Evolutionary conservation across 306 rosid species (phyloP).

Genomic region (Quercus bicolor): DNA sequence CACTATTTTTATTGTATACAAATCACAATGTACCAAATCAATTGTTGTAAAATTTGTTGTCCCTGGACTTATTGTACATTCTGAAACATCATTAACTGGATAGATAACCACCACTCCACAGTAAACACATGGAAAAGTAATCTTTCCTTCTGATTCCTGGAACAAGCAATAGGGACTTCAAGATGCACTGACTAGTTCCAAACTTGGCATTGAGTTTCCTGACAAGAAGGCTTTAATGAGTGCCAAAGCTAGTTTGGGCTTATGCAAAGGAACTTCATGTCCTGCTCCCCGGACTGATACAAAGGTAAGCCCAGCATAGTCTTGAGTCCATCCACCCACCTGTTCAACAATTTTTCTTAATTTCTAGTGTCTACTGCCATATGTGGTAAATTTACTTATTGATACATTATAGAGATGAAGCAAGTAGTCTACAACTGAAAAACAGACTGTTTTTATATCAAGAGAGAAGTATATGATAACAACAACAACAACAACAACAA

Average conservation of each 20-base stretch:
- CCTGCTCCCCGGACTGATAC: slow-evolving; percentile 91
- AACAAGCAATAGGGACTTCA: slow-evolving; percentile 19
- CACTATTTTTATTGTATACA: too few species aligned
- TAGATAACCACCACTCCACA: neutral
- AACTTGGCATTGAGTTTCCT: slow-evolving; percentile 59
- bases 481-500: neutral
- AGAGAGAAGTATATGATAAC: neutral
- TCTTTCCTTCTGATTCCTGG: neutral
- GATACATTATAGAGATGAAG: neutral
- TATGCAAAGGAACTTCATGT: slow-evolving; percentile 90
- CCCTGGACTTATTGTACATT: neutral
- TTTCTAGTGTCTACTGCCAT: neutral
- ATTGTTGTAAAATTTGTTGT: too few species aligned
- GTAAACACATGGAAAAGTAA: neutral
- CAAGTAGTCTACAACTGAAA: neutral
- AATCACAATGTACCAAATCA: too few species aligned
- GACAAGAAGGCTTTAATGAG: slow-evolving; percentile 64
- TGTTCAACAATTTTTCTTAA: slow-evolving; percentile 19
- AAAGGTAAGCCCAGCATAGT: slow-evolving; percentile 76
- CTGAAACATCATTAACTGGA: neutral
- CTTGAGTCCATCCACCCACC: slow-evolving; percentile 99
- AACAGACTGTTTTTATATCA: neutral
- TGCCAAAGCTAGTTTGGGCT: slow-evolving; percentile 72
- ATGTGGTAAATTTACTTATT: neutral
- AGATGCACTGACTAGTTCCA: slow-evolving; percentile 30